Base-by-base conservation (phyloP, 2,329 filamentous ascomycete species). In the Ilyonectria sp. region DNA sequence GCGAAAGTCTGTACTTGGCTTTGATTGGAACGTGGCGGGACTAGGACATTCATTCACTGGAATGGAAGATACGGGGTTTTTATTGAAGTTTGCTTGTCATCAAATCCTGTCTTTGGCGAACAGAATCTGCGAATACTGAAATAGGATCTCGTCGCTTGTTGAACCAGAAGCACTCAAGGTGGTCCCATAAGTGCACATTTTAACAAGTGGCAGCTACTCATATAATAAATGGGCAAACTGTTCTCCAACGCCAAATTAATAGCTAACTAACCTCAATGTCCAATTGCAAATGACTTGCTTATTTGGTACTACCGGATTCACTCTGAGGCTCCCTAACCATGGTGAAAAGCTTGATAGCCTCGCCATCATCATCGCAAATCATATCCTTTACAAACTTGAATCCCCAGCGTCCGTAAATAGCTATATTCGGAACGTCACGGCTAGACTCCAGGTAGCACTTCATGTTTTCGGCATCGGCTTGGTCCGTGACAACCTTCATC, bases 361-460 rank as follows among this genome's bases (percentile, higher is more conserved):
- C 86, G 3, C 87, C 88, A 2, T 86, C 84, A 74, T 93, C 91
- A 65, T 89, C 86, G 77, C 91, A 93, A 62, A 88, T 83, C 84
- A 94, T 90, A 75, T 91, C 87, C 75, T 86, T 89, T 8, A 85
- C 86, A 61, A 92, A 82, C 74, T 85, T 81, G 77, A 94, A 94
- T 6, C 91, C 92, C 84, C 93, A 87, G 65, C 85, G 86, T 71
- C 90, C 86, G 77, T 94, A 94, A 23, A 94, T 93, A 35, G 86
- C 83, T 76, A 92, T 86, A 73, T 94, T 94, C 0, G 92, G 92
- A 67, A 87, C 85, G 43, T 88, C 87, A 60, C 90, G 87, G 67
- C 89, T 91, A 35, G 90, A 93, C 79, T 94, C 92, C 65, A 94
- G 80, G 78, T 94, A 94, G 74, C 91, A 93, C 61, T 82, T 85